Evolutionary conservation across 176 grass and related monocot species (phyloP), one percentile per base, ranked within the genome.

Genomic region (Saccharum officinarum): DNA sequence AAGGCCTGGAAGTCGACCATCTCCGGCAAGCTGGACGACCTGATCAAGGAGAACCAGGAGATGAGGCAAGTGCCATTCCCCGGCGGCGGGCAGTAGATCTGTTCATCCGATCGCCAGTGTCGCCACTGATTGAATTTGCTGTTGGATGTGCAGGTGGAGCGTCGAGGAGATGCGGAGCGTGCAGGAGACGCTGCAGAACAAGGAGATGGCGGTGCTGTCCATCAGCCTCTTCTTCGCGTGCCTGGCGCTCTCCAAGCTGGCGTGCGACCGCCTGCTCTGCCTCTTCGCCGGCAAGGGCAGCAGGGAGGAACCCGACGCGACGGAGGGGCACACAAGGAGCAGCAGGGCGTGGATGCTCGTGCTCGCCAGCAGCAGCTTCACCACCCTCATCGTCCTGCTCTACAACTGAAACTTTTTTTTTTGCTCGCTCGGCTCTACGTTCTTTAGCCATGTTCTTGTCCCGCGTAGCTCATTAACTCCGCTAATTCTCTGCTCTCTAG

Each of bases 141-240:
- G 49, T 37, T 37, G 40, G 28, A 34, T 22, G 11, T 84, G 92
- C 92, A 98, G 95, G 87, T 89, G 54, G 61, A 79, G 83, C 36
- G 33, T 90, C 13, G 87, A 93, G 83, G 88, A 90, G 90, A 92
- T 90, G 75, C 55, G 87, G 69, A 80, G 75, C 39, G 81, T 86
- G 68, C 93, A 93, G 85, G 89, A 93, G 89, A 89, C 85, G 25
- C 73, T 95, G 76, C 91, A 92, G 67, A 92, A 89, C 86, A 92
- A 92, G 82, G 84, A 94, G 88, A 57, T 97, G 73, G 78, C 86
- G 13, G 86, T 91, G 66, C 50, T 97, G 33, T 91, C 88, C 34
- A 69, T 94, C 39, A 92, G 90, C 69, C 83, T 94, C 80, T 92
- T 92, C 77, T 89, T 92, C 39, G 76, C 90, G 38, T 91, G 85